phyloP scores from a whole-genome alignment of 148 eudicot genomes.

The Chenopodium formosanum region DNA sequence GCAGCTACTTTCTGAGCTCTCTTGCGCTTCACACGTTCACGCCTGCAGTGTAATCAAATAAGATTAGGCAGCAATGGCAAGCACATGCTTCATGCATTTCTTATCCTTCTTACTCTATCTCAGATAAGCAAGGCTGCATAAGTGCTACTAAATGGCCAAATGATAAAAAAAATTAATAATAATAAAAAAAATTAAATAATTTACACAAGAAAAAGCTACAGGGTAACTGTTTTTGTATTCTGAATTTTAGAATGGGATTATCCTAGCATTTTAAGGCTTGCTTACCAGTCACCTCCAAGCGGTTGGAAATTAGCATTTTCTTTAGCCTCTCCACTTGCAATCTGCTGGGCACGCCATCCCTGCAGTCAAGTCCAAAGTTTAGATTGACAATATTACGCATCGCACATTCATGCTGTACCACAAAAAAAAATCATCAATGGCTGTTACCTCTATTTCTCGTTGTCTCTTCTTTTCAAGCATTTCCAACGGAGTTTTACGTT shows the following conservation, averaged over 20 bases:
- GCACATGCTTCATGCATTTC: background rate
- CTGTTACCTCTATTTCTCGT: slow-evolving; percentile 89
- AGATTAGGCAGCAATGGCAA: background rate
- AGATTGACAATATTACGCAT: slow-evolving; percentile 1
- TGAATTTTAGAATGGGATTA: background rate
- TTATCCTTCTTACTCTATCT: background rate
- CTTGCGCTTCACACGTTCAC: slow-evolving; percentile 92
- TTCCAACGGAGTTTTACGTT: slow-evolving; percentile 65
- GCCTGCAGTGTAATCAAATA: slow-evolving; percentile 49
- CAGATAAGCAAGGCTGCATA: background rate
- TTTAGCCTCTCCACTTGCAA: slow-evolving; percentile 92
- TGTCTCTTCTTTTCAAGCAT: slow-evolving; percentile 81
- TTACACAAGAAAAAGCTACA: background rate
- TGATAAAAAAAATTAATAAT: background rate
- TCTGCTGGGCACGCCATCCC: slow-evolving; percentile 93
- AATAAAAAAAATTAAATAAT: background rate
- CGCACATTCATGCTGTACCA: background rate
- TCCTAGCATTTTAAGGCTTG: background rate
- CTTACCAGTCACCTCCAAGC: slow-evolving; percentile 94
- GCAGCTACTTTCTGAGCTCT: slow-evolving; percentile 62
- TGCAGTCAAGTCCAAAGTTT: slow-evolving; percentile 32
- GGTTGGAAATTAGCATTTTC: slow-evolving; percentile 98
- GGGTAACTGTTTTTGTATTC: background rate
- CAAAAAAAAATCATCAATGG: background rate
- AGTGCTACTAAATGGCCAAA: background rate